A percentile compares a stretch with the other conserved stretches of the same genome.
Conservation (phyloP, 768 basidiomycete genomes). For the Podaxis pistillaris region DNA sequence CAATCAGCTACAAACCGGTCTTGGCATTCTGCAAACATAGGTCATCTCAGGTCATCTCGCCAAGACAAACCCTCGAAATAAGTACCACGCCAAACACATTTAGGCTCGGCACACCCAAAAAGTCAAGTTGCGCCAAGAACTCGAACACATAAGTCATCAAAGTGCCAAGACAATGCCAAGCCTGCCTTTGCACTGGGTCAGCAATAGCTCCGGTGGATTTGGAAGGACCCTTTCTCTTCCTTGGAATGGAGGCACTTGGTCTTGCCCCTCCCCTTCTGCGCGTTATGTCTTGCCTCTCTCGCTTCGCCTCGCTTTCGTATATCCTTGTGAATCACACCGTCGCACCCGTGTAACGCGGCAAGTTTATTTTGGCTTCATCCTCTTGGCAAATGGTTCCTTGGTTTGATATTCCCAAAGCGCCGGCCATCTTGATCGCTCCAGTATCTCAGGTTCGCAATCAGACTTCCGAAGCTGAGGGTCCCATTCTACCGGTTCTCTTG, state of each 20-base stretch:
- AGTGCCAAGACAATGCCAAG: constrained; percentile 9
- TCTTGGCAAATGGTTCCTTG: background rate
- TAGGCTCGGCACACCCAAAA: constrained; percentile 13
- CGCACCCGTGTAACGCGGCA: background rate
- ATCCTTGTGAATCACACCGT: background rate
- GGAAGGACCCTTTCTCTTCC: background rate
- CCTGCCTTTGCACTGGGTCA: background rate
- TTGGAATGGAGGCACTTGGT: background rate
- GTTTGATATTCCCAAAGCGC: background rate
- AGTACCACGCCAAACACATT: constrained; percentile 19
- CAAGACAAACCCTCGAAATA: constrained; percentile 18
- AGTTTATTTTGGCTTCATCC: background rate
- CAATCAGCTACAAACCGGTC: background rate
- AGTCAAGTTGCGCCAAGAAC: background rate
- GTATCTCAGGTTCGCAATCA: background rate
- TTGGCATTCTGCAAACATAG: constrained; percentile 14
- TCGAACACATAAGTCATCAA: background rate
- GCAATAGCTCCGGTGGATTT: background rate
- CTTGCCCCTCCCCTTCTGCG: background rate
- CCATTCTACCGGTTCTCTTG: background rate
- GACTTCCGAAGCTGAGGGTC: background rate
- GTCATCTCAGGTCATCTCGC: constrained; percentile 16
- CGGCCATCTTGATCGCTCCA: background rate
- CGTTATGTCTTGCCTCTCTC: background rate
- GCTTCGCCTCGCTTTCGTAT: background rate